phyloP scores from a whole-genome alignment of 768 basidiomycete genomes.

The Podaxis sp. region DNA sequence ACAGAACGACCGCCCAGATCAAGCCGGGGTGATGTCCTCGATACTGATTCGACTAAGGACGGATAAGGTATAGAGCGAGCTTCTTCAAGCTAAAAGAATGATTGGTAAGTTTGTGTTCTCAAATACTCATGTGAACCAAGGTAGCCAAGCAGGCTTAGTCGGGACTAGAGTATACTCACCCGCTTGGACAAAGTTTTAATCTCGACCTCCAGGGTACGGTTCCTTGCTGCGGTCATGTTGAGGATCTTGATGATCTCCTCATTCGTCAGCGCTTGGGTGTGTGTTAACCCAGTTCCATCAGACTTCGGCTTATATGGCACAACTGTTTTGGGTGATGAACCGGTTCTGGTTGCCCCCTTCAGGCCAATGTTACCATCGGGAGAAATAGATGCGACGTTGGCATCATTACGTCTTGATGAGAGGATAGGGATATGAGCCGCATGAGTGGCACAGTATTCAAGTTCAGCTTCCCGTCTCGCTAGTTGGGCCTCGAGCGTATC shows the following conservation, averaged over 20 bases:
- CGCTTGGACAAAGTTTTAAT: slow-evolving; percentile 32
- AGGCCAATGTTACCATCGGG: not conserved
- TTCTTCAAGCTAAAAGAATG: slow-evolving; percentile 18
- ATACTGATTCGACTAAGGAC: slow-evolving; percentile 8
- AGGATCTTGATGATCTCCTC: slow-evolving; percentile 37
- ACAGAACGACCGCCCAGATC: not conserved
- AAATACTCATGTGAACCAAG: not conserved
- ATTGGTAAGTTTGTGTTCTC: slow-evolving; percentile 5
- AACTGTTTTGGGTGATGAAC: not conserved
- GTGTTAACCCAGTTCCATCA: not conserved
- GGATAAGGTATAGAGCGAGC: slow-evolving; percentile 13
- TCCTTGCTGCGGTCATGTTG: slow-evolving; percentile 32
- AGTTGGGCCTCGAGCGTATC: slow-evolving; percentile 47
- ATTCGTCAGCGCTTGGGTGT: slow-evolving; percentile 20
- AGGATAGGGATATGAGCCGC: not conserved
- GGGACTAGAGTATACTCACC: slow-evolving; percentile 21
- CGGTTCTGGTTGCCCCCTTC: not conserved
- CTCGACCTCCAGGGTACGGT: slow-evolving; percentile 40
- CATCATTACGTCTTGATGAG: slow-evolving; percentile 6
- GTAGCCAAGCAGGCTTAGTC: not conserved
- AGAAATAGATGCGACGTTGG: not conserved
- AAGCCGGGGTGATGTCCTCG: slow-evolving; percentile 1
- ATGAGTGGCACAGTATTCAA: slow-evolving; percentile 32
- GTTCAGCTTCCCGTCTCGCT: slow-evolving; percentile 52
- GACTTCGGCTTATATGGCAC: not conserved